These are phyloP conservation scores for Fusarium sp. DNA, from an alignment of 2,329 filamentous ascomycete genomes.

Conservation along the genomic window DNA sequence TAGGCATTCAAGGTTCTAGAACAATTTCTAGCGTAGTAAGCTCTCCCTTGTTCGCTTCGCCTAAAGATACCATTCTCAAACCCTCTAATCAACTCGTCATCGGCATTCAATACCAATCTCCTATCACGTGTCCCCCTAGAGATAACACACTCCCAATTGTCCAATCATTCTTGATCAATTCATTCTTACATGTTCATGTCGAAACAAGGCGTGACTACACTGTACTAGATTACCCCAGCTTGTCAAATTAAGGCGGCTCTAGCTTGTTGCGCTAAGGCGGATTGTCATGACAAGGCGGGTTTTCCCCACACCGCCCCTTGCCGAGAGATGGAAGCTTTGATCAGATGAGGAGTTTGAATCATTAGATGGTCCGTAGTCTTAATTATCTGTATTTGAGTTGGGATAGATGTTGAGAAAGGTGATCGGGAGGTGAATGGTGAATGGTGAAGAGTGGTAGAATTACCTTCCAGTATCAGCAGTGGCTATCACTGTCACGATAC, in stretches of 20 bases:
- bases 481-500: not conserved
- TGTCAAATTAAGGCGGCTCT: conserved; percentile 36
- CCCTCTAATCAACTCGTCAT: not conserved
- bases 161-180: not conserved
- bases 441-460: not conserved
- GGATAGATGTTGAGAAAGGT: too few species aligned
- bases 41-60: not conserved
- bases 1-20: not conserved
- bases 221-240: conserved; percentile 17
- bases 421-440: too few species aligned
- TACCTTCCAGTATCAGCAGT: not conserved
- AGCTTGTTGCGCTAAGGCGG: conserved; percentile 36
- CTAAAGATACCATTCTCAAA: not conserved
- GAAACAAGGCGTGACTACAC: conserved; percentile 3
- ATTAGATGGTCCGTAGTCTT: not conserved
- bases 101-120: not conserved
- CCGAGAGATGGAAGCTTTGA: not conserved
- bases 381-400: too few species aligned
- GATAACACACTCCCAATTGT: conserved; percentile 4
- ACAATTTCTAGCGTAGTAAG: not conserved
- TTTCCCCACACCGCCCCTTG: conserved; percentile 25
- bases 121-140: not conserved
- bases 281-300: conserved; percentile 36
- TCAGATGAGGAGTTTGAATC: conserved; percentile 12
- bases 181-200: not conserved